phyloP scores from a whole-genome alignment of 768 basidiomycete genomes.

The Calocybe indica region DNA sequence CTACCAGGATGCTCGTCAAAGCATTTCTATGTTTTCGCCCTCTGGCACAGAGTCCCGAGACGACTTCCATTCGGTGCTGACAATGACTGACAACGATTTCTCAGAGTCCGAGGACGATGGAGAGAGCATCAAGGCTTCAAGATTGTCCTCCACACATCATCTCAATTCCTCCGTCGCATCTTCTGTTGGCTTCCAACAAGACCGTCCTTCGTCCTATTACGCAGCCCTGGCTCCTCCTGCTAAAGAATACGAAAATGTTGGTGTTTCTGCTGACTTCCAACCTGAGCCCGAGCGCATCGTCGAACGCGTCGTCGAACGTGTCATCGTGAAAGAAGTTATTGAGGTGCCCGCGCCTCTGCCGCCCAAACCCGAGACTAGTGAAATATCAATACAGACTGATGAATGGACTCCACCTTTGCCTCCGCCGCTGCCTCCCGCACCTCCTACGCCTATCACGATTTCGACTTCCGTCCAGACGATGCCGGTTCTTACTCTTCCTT shows the following conservation, averaged over 20 bases:
- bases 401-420: slow-evolving; percentile 41
- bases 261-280: slow-evolving; percentile 32
- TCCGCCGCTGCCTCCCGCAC: slow-evolving; percentile 27
- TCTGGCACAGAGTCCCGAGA: slow-evolving; percentile 49
- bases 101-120: slow-evolving; percentile 52
- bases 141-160: slow-evolving; percentile 25
- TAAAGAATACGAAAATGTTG: slow-evolving; percentile 49
- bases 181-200: slow-evolving; percentile 13
- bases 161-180: slow-evolving; percentile 24
- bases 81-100: slow-evolving; percentile 64
- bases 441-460: slow-evolving; percentile 16
- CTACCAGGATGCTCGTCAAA: slow-evolving; percentile 77
- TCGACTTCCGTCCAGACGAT: not conserved
- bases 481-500: slow-evolving; percentile 22
- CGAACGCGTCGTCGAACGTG: slow-evolving; percentile 13
- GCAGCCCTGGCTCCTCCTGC: slow-evolving; percentile 17
- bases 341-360: slow-evolving; percentile 21
- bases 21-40: slow-evolving; percentile 56
- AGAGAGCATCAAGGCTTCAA: slow-evolving; percentile 74
- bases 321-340: not conserved
- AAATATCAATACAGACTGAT: slow-evolving; percentile 80
- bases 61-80: slow-evolving; percentile 75
- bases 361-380: slow-evolving; percentile 62
- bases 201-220: slow-evolving; percentile 28
- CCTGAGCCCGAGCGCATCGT: slow-evolving; percentile 30